Conservation (phyloP, 805 yeast genomes). For the Hanseniaspora pseudoguilliermondii region DNA sequence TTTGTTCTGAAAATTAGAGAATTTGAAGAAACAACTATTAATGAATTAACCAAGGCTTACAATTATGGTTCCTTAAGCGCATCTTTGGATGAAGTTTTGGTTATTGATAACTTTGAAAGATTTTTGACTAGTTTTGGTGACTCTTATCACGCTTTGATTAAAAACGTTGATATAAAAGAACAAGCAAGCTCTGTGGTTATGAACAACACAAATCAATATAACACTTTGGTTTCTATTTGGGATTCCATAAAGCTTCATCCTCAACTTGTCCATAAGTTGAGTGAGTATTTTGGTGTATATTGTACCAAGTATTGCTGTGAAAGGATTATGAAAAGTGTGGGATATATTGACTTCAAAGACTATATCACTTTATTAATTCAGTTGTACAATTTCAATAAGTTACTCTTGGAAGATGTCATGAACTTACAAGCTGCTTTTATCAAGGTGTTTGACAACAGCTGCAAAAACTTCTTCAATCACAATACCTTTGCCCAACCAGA, state of each 20-base stretch:
- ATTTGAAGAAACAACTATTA: slow-evolving; percentile 72
- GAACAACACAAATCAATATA: background rate
- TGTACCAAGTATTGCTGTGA: slow-evolving; percentile 6
- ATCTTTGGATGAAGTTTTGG: slow-evolving; percentile 53
- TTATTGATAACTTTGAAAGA: slow-evolving; percentile 12
- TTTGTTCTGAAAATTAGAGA: slow-evolving; percentile 71
- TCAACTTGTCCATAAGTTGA: slow-evolving; percentile 5
- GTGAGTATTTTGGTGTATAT: slow-evolving; percentile 9
- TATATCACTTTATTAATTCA: slow-evolving; percentile 67
- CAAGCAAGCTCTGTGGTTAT: slow-evolving; percentile 15
- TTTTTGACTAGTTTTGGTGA: slow-evolving; percentile 9
- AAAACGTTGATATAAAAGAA: slow-evolving; percentile 42
- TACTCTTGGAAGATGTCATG: slow-evolving; percentile 48
- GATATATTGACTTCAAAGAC: slow-evolving; percentile 34
- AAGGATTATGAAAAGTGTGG: background rate
- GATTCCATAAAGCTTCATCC: slow-evolving; percentile 9
- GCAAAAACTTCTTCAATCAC: slow-evolving; percentile 67
- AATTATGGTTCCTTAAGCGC: slow-evolving; percentile 39
- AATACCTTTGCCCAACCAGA: slow-evolving; percentile 67
- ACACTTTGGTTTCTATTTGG: slow-evolving; percentile 1
- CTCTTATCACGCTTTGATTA: slow-evolving; percentile 19
- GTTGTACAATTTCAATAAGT: slow-evolving; percentile 55
- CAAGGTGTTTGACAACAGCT: slow-evolving; percentile 80
- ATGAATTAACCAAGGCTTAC: slow-evolving; percentile 51
- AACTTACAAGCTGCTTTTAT: slow-evolving; percentile 43